Evolutionary conservation across 2,329 filamentous ascomycete species (phyloP), one percentile per base, ranked within the genome.

Genomic region (Apiospora koreana): DNA sequence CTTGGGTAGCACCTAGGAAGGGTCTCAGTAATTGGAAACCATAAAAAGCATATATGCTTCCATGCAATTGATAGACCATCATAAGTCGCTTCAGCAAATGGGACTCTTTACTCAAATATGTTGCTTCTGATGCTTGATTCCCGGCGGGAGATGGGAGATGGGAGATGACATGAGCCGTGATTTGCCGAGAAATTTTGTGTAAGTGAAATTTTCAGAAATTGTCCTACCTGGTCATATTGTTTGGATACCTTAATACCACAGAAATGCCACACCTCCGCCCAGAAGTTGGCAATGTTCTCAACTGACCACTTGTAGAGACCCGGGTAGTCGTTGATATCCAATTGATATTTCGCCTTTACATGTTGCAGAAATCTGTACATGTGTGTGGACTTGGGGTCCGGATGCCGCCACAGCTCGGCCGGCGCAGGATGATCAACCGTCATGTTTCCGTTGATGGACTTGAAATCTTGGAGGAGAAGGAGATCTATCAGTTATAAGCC

Each of bases 251-350:
- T 90, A 74, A 98, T 87, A 58, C 92, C 92, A 2, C 93, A 93
- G 80, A 92, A 95, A 54, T 93, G 85, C 95, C 95, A 98, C 12
- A 94, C 88, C 69, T 94, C 91, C 67, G 88, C 90, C 95, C 95
- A 98, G 80, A 98, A 97, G 1, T 86, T 83, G 31, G 90, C 86
- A 9, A 94, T 86, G 75, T 95, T 86, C 9, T 92, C 88, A 73
- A 96, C 87, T 74, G 94, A 97, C 95, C 95, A 98, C 78, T 88
- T 83, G 83, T 95, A 93, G 10, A 98, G 87, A n/a, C 89, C 89
- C 25, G 90, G 83, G 77, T 97, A 97, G 72, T 86, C 89, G 23
- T 85, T 79, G 65, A 96, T 84, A 28, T 84, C 79, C 69, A 94
- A 80, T 14, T 83, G 81, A 77, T 95, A 88, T 76, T 92, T 92